Conservation (phyloP, 2,329 filamentous ascomycete species). For the Fusarium beomiforme region DNA sequence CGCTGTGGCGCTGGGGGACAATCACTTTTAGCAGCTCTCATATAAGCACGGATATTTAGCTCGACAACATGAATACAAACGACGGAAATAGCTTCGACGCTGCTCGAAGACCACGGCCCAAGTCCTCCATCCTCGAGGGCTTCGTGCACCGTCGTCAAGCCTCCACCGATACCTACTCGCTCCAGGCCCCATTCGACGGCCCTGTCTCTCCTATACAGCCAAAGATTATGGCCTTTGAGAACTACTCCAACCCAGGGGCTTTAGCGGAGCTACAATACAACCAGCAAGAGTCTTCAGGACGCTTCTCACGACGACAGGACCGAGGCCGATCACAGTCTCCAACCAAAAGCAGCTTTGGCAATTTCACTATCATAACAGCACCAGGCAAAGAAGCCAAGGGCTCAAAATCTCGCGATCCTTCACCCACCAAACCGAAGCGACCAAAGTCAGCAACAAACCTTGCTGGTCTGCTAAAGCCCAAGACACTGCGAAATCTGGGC, state of each 20-base stretch:
- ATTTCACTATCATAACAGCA: conserved; percentile 57
- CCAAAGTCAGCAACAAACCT: conserved; percentile 86
- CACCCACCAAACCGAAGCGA: conserved; percentile 75
- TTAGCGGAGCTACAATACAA: conserved; percentile 68
- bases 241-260: conserved; percentile 55
- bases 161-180: conserved; percentile 53
- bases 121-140: conserved; percentile 60
- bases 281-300: conserved; percentile 54
- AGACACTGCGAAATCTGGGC: conserved; percentile 75
- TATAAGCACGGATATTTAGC: conserved; percentile 10
- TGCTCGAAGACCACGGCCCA: conserved; percentile 54
- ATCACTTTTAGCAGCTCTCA: conserved; percentile 10
- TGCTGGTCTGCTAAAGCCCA: conserved; percentile 78
- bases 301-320: conserved; percentile 52
- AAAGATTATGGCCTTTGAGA: conserved; percentile 46
- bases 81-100: conserved; percentile 32
- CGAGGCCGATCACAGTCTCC: conserved; percentile 54
- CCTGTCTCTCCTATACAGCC: conserved; percentile 40
- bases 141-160: conserved; percentile 62
- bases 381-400: conserved; percentile 52
- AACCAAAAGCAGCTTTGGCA: conserved; percentile 54
- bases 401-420: conserved; percentile 57
- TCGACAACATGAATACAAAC: conserved; percentile 19
- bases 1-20: neutral
- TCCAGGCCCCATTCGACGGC: conserved; percentile 41